A percentile compares a stretch with the other conserved stretches of the same genome.
phyloP scores from a whole-genome alignment of 2,329 filamentous ascomycete species.

The Fusarium paranaense region DNA sequence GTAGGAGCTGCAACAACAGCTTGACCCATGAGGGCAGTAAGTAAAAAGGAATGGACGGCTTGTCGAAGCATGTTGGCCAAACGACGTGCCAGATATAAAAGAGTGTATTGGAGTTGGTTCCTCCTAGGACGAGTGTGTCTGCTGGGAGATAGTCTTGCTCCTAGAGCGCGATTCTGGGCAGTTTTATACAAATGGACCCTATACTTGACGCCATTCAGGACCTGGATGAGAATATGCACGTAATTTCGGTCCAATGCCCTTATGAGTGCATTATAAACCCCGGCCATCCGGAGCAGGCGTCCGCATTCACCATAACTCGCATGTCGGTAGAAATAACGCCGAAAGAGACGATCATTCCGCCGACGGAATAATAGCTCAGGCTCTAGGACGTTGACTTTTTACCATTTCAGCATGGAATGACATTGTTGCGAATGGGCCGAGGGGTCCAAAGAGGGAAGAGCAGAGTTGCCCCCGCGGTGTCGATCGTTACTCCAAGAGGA shows the following conservation, averaged over 20 bases:
- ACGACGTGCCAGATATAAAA: constrained; percentile 20
- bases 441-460: background rate
- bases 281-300: background rate
- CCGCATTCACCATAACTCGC: constrained; percentile 20
- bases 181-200: constrained; percentile 16
- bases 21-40: constrained; percentile 22
- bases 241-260: constrained; percentile 34
- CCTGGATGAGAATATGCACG: constrained; percentile 28
- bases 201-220: constrained; percentile 30
- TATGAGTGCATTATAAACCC: constrained; percentile 13
- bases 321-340: constrained; percentile 8
- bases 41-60: constrained; percentile 36
- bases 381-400: background rate
- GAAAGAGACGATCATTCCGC: background rate
- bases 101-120: background rate
- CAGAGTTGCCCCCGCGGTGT: background rate
- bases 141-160: background rate
- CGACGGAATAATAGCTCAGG: background rate
- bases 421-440: background rate
- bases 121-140: background rate
- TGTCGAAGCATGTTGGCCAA: constrained; percentile 30
- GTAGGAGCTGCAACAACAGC: constrained; percentile 22
- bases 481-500: constrained; percentile 7
- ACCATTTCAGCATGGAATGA: background rate
- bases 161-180: background rate